A percentile compares a stretch with the other conserved stretches of the same genome.
Conservation (phyloP, 345 rosid species). For the Raphanus raphanistrum region DNA sequence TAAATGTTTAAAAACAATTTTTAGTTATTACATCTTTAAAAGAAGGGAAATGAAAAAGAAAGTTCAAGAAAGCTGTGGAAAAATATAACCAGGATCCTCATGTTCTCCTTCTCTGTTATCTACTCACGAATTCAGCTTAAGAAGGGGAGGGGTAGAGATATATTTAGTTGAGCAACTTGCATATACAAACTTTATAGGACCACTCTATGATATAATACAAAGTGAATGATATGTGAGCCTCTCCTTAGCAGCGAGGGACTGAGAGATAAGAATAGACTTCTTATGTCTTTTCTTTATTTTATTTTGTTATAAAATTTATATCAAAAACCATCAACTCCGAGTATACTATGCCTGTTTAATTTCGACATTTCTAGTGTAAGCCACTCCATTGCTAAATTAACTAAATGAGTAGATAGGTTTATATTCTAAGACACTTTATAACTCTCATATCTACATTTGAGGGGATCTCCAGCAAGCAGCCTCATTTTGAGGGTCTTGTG, state of each 20-base stretch:
- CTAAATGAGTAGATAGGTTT: background rate
- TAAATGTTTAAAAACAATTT: background rate
- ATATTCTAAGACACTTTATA: background rate
- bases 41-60: constrained; percentile 17
- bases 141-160: constrained; percentile 17
- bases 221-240: constrained; percentile 38
- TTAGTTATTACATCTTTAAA: background rate
- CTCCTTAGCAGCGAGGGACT: constrained; percentile 23
- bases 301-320: background rate
- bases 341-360: background rate
- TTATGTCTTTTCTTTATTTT: constrained; percentile 13
- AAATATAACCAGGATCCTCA: constrained; percentile 39
- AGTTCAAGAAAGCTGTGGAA: constrained; percentile 48
- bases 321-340: background rate
- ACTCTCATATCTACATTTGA: too few relatives aligned
- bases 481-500: too few relatives aligned
- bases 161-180: constrained; percentile 20
- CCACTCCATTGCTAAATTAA: background rate
- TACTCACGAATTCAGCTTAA: background rate
- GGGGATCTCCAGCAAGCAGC: too few relatives aligned
- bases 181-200: constrained; percentile 26
- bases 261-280: constrained; percentile 34
- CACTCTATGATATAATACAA: constrained; percentile 29
- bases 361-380: background rate
- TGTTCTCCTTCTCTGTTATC: constrained; percentile 12